Evolutionary conservation across 805 yeast genomes (phyloP), one percentile per base, ranked within the genome.

Genomic region (Kodamaea neixiangensis): DNA sequence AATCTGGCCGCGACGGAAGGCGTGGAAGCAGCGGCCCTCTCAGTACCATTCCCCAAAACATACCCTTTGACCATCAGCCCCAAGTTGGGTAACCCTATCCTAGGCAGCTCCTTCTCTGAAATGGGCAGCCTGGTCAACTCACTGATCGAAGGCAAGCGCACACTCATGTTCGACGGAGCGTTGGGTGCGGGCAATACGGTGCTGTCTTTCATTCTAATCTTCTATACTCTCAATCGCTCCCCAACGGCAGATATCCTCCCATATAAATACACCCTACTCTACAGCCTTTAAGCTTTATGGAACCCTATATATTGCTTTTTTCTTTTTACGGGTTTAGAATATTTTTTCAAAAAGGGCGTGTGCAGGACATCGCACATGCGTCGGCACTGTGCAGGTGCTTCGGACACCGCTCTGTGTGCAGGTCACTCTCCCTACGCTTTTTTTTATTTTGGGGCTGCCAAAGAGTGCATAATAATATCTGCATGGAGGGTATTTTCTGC

Each of bases 101-200:
- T 18, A 29, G 47, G 46, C 47, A 25, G 51, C 46, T 40, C 49
- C 13, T 40, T 39, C 29, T 39, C 46, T 19, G 33, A 31, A 13
- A 29, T 20, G 4, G 49, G 49, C 50, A 47, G 50, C 3, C 42
- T 41, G 15, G 58, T 55, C 51, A 55, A 51, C 47, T 55, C 58
- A 45, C 58, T 53, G 20, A 55, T 55, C 7, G 56, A 53, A 15
- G 58, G 58, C 11, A 47, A 42, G 33, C 49, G 49, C 45, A 47
- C 50, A 20, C 49, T 46, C 39, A 37, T 34, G 49, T 31, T 46
- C 2, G 49, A 45, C 15, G 48, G 48, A 37, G 48, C 48, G 29
- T 45, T 45, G 20, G 41, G 42, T 14, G 48, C 48, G 22, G 48
- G 48, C 37, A 45, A 45, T 29, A 29, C 48, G 21, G 39, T 39